A percentile compares a stretch with the other conserved stretches of the same genome.
Conservation (phyloP, 495 filamentous ascomycete genomes). For the Penicillium alfredii region DNA sequence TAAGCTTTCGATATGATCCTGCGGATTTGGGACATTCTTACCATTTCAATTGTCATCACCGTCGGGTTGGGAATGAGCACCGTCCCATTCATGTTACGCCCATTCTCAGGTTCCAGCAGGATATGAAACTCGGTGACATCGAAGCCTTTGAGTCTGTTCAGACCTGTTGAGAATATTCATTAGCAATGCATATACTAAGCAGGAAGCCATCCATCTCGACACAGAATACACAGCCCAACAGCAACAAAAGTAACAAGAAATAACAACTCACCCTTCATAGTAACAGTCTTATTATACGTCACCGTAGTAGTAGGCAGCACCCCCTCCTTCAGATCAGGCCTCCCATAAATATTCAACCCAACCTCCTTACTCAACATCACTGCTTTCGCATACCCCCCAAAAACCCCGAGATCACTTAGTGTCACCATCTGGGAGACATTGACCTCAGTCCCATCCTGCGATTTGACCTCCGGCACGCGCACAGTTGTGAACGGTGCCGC, state of each 20-base stretch:
- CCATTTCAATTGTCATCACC: slow-evolving; percentile 56
- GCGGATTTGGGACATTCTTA: no score
- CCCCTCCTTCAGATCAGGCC: slow-evolving; percentile 46
- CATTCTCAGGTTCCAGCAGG: slow-evolving; percentile 32
- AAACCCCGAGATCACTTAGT: slow-evolving; percentile 46
- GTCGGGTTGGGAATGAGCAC: slow-evolving; percentile 67
- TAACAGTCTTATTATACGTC: slow-evolving; percentile 50
- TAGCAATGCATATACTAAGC: background rate
- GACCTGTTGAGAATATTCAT: no score
- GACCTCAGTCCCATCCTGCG: slow-evolving; percentile 47
- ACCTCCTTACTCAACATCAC: slow-evolving; percentile 53
- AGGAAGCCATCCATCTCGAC: background rate
- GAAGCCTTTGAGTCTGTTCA: slow-evolving; percentile 57
- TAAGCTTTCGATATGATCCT: no score
- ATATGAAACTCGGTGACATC: slow-evolving; percentile 48
- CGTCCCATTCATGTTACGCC: slow-evolving; percentile 58
- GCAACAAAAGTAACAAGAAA: background rate
- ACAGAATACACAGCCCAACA: no score
- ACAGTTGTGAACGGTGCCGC: slow-evolving; percentile 50
- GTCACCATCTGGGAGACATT: slow-evolving; percentile 49
- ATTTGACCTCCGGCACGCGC: slow-evolving; percentile 48
- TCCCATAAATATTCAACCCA: slow-evolving; percentile 52
- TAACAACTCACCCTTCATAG: slow-evolving; percentile 48
- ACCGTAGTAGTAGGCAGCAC: slow-evolving; percentile 44
- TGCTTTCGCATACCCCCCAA: slow-evolving; percentile 51